phyloP scores from a whole-genome alignment of 202 grass and related monocot species.

The Eragrostis tef region DNA sequence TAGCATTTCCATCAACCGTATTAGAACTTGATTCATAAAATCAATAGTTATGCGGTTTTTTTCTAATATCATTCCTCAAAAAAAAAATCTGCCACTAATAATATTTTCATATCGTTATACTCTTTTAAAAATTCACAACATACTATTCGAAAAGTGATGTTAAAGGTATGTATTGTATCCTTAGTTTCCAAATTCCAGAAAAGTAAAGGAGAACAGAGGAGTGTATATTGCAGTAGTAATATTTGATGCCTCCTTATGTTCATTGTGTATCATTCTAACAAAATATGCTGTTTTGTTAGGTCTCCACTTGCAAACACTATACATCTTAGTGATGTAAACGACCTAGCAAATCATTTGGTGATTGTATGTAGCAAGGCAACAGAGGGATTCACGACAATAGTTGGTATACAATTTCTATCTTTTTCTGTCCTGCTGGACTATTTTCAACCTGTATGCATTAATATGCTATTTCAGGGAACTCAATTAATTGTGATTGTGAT shows the following conservation, averaged over 20 bases:
- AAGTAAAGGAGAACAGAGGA: not conserved
- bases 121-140: too few relatives aligned
- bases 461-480: constrained; percentile 24
- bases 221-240: constrained; percentile 5
- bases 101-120: not conserved
- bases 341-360: constrained; percentile 63
- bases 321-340: constrained; percentile 52
- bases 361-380: constrained; percentile 55
- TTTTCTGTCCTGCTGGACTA: constrained; percentile 22
- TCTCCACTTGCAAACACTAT: constrained; percentile 64
- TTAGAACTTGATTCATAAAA: constrained; percentile 1
- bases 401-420: constrained; percentile 41
- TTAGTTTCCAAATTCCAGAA: not conserved
- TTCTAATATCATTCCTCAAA: not conserved
- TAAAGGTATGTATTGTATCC: not conserved
- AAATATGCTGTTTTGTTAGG: constrained; percentile 49
- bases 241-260: constrained; percentile 15
- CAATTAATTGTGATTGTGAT: constrained; percentile 13
- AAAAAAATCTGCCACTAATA: not conserved
- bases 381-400: constrained; percentile 42
- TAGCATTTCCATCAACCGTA: not conserved
- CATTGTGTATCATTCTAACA: constrained; percentile 20
- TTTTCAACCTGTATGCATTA: constrained; percentile 6
- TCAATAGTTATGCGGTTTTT: constrained; percentile 15
- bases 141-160: not conserved